These are phyloP conservation scores for Pythium diclinum DNA, from an alignment of 352 stramenopile species.

Conservation along the genomic window DNA sequence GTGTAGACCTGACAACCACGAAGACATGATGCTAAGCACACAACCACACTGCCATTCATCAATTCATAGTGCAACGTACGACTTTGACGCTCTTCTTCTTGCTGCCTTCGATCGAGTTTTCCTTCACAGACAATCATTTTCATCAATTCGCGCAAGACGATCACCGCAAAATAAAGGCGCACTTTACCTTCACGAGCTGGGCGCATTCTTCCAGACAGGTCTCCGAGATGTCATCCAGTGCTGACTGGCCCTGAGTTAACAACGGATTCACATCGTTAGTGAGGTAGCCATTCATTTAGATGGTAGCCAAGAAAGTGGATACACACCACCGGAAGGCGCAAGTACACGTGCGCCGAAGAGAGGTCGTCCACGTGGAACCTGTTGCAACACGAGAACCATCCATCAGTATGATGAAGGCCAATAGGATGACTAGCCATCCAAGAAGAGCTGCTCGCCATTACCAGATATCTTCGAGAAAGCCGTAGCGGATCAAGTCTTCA, in stretches of 20 bases:
- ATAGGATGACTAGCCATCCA: too few species aligned
- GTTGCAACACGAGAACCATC: not conserved
- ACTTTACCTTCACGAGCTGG: slow-evolving; percentile 87
- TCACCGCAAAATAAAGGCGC: too few species aligned
- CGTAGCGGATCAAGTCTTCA: slow-evolving; percentile 98
- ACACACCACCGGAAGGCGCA: slow-evolving; percentile 87
- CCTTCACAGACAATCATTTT: slow-evolving; percentile 29
- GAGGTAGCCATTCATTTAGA: not conserved
- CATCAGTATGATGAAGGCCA: too few species aligned
- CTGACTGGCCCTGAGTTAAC: slow-evolving; percentile 52
- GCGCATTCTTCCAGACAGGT: slow-evolving; percentile 86
- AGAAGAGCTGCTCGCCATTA: slow-evolving; percentile 16
- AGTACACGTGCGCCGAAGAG: slow-evolving; percentile 97
- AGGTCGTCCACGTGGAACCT: slow-evolving; percentile 98
- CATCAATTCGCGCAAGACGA: not conserved
- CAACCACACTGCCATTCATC: not conserved
- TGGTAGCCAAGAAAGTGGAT: too few species aligned
- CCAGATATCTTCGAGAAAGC: slow-evolving; percentile 94
- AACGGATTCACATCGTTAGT: not conserved
- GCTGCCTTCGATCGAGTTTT: slow-evolving; percentile 93
- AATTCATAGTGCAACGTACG: slow-evolving; percentile 26
- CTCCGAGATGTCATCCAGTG: slow-evolving; percentile 74
- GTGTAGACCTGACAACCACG: slow-evolving; percentile 81
- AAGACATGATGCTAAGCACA: not conserved
- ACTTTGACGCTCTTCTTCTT: slow-evolving; percentile 91